Evolutionary conservation across 1,284 basidiomycete genomes (phyloP).

Genomic region (Naganishia albida): DNA sequence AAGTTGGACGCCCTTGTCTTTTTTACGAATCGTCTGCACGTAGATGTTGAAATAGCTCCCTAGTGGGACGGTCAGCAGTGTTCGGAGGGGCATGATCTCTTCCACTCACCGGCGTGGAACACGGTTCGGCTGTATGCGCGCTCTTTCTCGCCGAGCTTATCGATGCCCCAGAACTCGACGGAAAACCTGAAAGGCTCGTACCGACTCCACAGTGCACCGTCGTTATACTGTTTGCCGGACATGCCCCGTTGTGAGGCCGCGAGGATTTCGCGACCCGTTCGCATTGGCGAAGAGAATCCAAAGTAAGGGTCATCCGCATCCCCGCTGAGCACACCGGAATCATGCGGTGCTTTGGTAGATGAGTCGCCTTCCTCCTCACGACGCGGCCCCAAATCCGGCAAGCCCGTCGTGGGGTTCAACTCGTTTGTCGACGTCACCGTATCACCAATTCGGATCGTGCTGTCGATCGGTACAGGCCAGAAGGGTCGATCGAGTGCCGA

Average conservation of each 20-base stretch:
- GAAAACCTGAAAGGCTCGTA: slow-evolving; percentile 68
- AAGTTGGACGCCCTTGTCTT: slow-evolving; percentile 67
- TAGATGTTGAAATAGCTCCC: slow-evolving; percentile 82
- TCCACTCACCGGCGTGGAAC: slow-evolving; percentile 53
- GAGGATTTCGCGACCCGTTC: slow-evolving; percentile 44
- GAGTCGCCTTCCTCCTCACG: slow-evolving; percentile 51
- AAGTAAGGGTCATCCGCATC: slow-evolving; percentile 52
- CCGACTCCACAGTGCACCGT: slow-evolving; percentile 47
- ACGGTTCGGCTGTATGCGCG: slow-evolving; percentile 59
- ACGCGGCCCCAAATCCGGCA: slow-evolving; percentile 50
- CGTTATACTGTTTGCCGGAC: slow-evolving; percentile 8
- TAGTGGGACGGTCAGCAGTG: slow-evolving; percentile 48
- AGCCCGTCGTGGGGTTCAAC: slow-evolving; percentile 22
- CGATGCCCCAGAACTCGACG: slow-evolving; percentile 88
- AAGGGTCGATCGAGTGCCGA: slow-evolving; percentile 52
- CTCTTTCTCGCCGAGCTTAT: slow-evolving; percentile 77
- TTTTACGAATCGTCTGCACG: slow-evolving; percentile 77
- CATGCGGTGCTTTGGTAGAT: slow-evolving; percentile 57
- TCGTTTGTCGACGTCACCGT: slow-evolving; percentile 41
- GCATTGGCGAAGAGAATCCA: slow-evolving; percentile 47
- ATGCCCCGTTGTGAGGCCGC: slow-evolving; percentile 27
- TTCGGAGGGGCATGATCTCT: slow-evolving; percentile 65
- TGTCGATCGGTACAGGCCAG: slow-evolving; percentile 73
- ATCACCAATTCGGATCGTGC: slow-evolving; percentile 78
- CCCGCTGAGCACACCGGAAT: slow-evolving; percentile 53